phyloP scores from a whole-genome alignment of 768 basidiomycete species.

The Pisolithus albus region DNA sequence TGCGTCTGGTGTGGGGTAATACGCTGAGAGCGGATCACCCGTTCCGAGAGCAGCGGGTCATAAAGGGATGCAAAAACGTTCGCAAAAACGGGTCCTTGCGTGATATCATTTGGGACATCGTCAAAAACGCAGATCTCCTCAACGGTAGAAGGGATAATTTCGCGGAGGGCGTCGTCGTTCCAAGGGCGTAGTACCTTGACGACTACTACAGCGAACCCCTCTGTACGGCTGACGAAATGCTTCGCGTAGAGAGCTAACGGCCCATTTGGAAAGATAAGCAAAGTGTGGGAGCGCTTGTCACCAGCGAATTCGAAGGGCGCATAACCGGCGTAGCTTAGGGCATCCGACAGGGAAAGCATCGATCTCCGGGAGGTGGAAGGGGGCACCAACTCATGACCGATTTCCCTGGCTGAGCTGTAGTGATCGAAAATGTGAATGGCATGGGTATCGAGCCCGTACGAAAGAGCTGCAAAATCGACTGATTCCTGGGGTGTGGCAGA shows the following conservation, averaged over 20 bases:
- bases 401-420: slow-evolving; percentile 69
- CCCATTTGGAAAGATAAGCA: slow-evolving; percentile 70
- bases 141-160: slow-evolving; percentile 52
- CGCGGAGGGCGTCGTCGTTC: slow-evolving; percentile 59
- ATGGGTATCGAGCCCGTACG: slow-evolving; percentile 69
- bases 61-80: slow-evolving; percentile 63
- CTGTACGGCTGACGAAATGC: slow-evolving; percentile 35
- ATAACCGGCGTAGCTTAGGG: slow-evolving; percentile 55
- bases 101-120: slow-evolving; percentile 58
- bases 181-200: slow-evolving; percentile 84
- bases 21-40: slow-evolving; percentile 48
- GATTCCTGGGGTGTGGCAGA: slow-evolving; percentile 83
- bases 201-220: slow-evolving; percentile 57
- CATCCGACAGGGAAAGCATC: slow-evolving; percentile 36
- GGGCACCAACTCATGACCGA: slow-evolving; percentile 46
- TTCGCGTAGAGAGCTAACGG: slow-evolving; percentile 63
- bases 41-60: slow-evolving; percentile 28
- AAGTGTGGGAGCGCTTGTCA: slow-evolving; percentile 51
- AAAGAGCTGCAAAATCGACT: slow-evolving; percentile 64
- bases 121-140: slow-evolving; percentile 66
- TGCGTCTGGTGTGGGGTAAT: slow-evolving; percentile 52
- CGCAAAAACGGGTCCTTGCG: slow-evolving; percentile 61
- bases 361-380: slow-evolving; percentile 28
- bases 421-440: slow-evolving; percentile 91
- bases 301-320: slow-evolving; percentile 74